phyloP scores from a whole-genome alignment of 1,284 basidiomycete species.

The Spongiforma sp. region DNA sequence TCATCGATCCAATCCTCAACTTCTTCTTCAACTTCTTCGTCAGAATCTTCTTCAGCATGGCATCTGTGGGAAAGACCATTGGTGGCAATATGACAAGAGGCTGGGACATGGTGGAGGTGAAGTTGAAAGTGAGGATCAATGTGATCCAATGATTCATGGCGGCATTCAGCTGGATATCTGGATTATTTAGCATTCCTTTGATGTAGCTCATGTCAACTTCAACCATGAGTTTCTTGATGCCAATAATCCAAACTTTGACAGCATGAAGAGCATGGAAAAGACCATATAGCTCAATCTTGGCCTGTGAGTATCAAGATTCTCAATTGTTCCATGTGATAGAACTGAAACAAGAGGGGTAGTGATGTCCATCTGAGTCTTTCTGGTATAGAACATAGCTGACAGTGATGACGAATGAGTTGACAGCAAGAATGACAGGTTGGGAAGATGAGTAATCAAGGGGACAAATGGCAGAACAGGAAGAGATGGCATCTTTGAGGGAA shows the following conservation, averaged over 20 bases:
- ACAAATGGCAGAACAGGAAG: slow-evolving; percentile 23
- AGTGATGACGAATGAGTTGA: slow-evolving; percentile 42
- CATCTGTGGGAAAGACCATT: no score
- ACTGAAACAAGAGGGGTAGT: slow-evolving; percentile 13
- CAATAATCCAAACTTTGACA: not conserved
- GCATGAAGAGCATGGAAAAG: not conserved
- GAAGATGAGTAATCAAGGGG: slow-evolving; percentile 40
- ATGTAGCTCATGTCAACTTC: not conserved
- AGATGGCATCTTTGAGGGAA: slow-evolving; percentile 31
- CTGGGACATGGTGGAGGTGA: not conserved
- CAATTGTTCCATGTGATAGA: not conserved
- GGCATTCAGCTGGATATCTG: not conserved
- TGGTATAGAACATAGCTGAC: slow-evolving; percentile 40
- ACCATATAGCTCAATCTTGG: not conserved
- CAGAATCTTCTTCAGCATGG: no score
- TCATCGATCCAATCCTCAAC: no score
- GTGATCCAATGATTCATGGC: not conserved
- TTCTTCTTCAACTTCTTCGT: no score
- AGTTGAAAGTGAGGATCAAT: not conserved
- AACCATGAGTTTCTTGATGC: not conserved
- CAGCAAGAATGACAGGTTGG: slow-evolving; percentile 37
- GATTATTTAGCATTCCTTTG: not conserved
- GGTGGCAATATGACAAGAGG: no score
- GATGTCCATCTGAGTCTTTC: slow-evolving; percentile 22
- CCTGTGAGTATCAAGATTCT: not conserved